A percentile compares a stretch with the other conserved stretches of the same genome.
Evolutionary conservation across 1,284 basidiomycete genomes (phyloP).

Genomic region (Trametes hirsuta): DNA sequence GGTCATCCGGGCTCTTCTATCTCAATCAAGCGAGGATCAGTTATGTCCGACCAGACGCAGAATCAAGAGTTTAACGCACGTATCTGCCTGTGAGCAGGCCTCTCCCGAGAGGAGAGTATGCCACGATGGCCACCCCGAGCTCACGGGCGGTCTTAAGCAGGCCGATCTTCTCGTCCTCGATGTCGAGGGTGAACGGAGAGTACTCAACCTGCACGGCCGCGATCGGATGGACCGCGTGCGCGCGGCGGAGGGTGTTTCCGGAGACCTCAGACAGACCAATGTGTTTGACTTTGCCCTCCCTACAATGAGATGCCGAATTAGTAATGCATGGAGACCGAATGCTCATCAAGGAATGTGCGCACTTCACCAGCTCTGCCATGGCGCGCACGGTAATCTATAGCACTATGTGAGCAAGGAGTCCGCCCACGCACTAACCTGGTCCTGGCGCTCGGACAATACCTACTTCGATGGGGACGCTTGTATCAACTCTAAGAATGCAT

Average conservation of each 20-base stretch:
- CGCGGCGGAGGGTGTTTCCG: conserved; percentile 61
- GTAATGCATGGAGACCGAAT: neutral
- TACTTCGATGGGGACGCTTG: conserved; percentile 50
- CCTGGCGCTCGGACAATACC: neutral
- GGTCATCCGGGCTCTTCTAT: conserved; percentile 52
- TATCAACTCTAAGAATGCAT: conserved; percentile 41
- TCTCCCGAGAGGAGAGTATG: conserved; percentile 65
- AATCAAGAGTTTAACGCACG: conserved; percentile 33
- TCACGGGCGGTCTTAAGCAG: conserved; percentile 54
- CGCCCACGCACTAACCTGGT: too few relatives aligned
- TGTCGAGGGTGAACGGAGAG: conserved; percentile 61
- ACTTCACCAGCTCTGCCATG: conserved; percentile 61
- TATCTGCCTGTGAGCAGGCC: conserved; percentile 64
- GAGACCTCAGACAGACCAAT: conserved; percentile 67
- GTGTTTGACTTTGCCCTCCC: conserved; percentile 63
- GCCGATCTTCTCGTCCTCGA: conserved; percentile 51
- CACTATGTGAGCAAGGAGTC: neutral
- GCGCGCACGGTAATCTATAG: conserved; percentile 46
- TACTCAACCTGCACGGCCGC: conserved; percentile 67
- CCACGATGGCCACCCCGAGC: conserved; percentile 56
- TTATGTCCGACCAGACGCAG: neutral
- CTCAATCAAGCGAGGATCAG: neutral
- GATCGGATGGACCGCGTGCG: conserved; percentile 63
- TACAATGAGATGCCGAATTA: conserved; percentile 18
- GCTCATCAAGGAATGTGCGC: conserved; percentile 7